Evolutionary conservation across 164 flowering plant species (phyloP), one percentile per base, ranked within the genome.

Genomic region (Piper longum): DNA sequence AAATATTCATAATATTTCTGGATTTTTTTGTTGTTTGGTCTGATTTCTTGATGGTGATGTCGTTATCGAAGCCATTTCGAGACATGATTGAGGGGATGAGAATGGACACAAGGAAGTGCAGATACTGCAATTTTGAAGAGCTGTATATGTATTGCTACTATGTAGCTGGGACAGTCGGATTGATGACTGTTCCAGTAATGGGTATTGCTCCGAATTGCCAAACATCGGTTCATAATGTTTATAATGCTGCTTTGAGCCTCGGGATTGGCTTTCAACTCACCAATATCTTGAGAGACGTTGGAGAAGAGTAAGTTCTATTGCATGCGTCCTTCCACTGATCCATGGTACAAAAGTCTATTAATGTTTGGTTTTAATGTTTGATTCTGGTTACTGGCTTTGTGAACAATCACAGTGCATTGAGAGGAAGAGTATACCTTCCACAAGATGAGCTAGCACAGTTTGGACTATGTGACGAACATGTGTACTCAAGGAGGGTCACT

Each of bases 61-160:
- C 4, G 4, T 26, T 26, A 26, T 26, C 18, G 54, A 43, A 84
- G 90, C 93, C 96, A 0, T 89, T 89, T 56, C 77, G 64, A 73
- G 92, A 88, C 76, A 83, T 88, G 90, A 82, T 88, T 9, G 83
- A 88, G 62, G 92, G 92, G 13, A 86, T 86, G 96, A 71, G 90
- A 72, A 83, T 88, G 89, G 92, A 88, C 66, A 81, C 78, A 17
- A 75, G 69, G 48, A 86, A 85, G 70, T 73, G 66, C 9, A 67
- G 86, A 19, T 86, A 89, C 56, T 67, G 80, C 12, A 87, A 76
- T 64, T 89, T 82, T 54, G 68, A 83, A 68, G 93, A 89, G 76
- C 86, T 86, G 1, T 87, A 83, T 64, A 82, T 77, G 3, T 89
- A 89, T 64, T 86, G 96, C 83, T 89, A 86, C 72, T 80, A 80